phyloP scores from a whole-genome alignment of 1,284 basidiomycete genomes.

The Apiotrichum veenhuisii region DNA sequence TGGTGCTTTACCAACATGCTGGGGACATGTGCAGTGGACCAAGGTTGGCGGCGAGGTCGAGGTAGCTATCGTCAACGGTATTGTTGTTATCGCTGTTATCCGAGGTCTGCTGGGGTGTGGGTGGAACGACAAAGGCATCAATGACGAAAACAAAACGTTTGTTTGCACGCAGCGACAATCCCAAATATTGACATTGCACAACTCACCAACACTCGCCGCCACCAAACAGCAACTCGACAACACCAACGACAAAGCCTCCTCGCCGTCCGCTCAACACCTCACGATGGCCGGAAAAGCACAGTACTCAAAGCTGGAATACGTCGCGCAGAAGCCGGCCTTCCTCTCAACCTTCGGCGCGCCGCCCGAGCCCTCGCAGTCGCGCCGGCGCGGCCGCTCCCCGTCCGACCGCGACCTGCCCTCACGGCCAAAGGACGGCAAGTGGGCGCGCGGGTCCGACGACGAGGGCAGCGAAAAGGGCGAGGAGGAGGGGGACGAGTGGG shows the following conservation, averaged over 20 bases:
- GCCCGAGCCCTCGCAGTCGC: not conserved
- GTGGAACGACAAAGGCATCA: not conserved
- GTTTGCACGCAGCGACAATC: not conserved
- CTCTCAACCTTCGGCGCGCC: conserved; percentile 38
- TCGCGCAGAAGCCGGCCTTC: conserved; percentile 40
- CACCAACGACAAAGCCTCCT: conserved; percentile 1
- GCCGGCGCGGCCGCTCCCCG: conserved; percentile 12
- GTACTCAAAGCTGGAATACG: conserved; percentile 34
- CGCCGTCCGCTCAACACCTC: not conserved
- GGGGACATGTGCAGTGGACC: no score
- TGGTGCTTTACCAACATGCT: no score
- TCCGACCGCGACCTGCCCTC: conserved; percentile 26
- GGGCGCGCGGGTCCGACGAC: conserved; percentile 40
- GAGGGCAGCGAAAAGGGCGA: conserved; percentile 15
- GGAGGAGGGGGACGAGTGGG: conserved; percentile 64
- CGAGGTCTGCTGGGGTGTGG: no score
- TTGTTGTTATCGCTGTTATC: not conserved
- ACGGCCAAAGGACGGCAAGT: conserved; percentile 38
- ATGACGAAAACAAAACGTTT: not conserved
- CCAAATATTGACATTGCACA: not conserved
- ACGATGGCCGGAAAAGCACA: conserved; percentile 19
- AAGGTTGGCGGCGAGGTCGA: no score
- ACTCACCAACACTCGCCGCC: not conserved
- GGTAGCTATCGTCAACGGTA: no score
- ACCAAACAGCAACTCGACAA: not conserved